Percentiles rank a stretch among this genome's conserved stretches.
phyloP scores from a whole-genome alignment of 1,284 basidiomycete species.

The Sporisorium exsertum region DNA sequence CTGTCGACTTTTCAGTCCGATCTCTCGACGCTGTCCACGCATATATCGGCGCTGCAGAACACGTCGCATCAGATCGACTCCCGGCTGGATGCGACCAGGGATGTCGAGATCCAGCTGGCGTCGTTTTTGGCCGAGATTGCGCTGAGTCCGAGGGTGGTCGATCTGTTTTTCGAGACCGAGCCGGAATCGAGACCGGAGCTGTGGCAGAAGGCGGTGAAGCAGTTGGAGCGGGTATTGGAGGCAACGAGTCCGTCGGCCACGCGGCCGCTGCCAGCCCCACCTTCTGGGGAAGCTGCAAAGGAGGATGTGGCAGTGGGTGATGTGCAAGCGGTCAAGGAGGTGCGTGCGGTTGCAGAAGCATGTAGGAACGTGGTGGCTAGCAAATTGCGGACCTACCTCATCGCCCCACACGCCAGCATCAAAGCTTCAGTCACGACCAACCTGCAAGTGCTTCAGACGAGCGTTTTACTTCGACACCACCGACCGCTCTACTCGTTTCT shows the following conservation, averaged over 20 bases:
- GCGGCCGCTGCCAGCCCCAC: not conserved
- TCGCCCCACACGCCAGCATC: constrained; percentile 84
- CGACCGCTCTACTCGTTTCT: constrained; percentile 84
- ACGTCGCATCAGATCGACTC: constrained; percentile 89
- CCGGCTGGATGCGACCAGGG: constrained; percentile 83
- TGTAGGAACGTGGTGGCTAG: constrained; percentile 83
- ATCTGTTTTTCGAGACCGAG: constrained; percentile 85
- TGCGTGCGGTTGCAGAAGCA: constrained; percentile 84
- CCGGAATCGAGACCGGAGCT: constrained; percentile 64
- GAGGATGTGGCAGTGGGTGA: not conserved
- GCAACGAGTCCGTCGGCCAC: constrained; percentile 75
- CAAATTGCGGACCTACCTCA: constrained; percentile 88
- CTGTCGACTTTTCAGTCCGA: constrained; percentile 95
- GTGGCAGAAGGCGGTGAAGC: constrained; percentile 83
- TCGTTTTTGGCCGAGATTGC: constrained; percentile 83
- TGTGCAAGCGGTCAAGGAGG: constrained; percentile 79
- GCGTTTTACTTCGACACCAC: constrained; percentile 80
- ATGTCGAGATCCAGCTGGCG: constrained; percentile 85
- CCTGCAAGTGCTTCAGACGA: constrained; percentile 90
- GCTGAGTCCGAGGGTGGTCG: constrained; percentile 83
- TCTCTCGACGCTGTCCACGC: constrained; percentile 89
- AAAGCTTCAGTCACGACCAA: constrained; percentile 87
- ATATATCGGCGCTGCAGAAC: constrained; percentile 91
- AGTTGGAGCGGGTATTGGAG: constrained; percentile 82
- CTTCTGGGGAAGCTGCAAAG: not conserved